Evolutionary conservation across 805 yeast genomes (phyloP).

Genomic region (Gaillardinia entomophila): DNA sequence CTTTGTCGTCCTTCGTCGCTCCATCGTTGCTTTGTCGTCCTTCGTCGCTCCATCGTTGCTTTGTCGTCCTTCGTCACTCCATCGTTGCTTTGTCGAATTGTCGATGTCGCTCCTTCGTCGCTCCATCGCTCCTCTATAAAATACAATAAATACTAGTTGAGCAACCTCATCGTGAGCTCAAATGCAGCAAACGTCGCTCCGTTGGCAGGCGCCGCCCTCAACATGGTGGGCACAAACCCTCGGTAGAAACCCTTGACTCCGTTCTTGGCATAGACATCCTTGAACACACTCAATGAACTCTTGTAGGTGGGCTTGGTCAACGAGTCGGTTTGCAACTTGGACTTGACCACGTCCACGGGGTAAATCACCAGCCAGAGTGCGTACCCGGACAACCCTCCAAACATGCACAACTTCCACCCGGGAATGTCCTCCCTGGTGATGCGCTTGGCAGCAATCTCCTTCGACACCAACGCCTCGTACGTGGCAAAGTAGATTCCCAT

Average conservation of each 20-base stretch:
- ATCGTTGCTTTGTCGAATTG: no score
- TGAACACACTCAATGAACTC: conserved; percentile 54
- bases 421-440: conserved; percentile 69
- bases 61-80: no score
- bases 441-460: conserved; percentile 43
- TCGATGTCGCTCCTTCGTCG: no score
- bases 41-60: no score
- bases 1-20: no score
- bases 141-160: conserved; percentile 21
- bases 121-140: background rate
- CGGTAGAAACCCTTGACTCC: conserved; percentile 79
- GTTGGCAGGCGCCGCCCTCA: conserved; percentile 97
- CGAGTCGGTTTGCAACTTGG: conserved; percentile 70
- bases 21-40: no score
- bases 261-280: conserved; percentile 43
- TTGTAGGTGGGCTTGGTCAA: conserved; percentile 54
- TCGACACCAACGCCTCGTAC: conserved; percentile 80
- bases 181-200: conserved; percentile 95
- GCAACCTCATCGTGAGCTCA: conserved; percentile 76
- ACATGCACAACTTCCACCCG: conserved; percentile 78
- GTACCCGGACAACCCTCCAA: conserved; percentile 90
- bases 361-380: conserved; percentile 80
- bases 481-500: conserved; percentile 85
- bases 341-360: conserved; percentile 89
- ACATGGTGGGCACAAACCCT: conserved; percentile 87